phyloP scores from a whole-genome alignment of 768 basidiomycete genomes.

The Pulveroboletus sp. region DNA sequence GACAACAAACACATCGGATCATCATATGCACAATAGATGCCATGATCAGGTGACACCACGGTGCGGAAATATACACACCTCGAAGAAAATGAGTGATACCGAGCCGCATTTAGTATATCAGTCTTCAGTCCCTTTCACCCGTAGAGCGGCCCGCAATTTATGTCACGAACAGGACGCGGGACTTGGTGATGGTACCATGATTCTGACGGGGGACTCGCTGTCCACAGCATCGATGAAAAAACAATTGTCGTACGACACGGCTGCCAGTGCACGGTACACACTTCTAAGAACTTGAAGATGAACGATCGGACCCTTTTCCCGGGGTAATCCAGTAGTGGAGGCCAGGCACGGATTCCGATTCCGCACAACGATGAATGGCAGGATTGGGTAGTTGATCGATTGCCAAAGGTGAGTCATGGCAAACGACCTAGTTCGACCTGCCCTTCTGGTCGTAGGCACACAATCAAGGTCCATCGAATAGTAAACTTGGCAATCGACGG shows the following conservation, averaged over 20 bases:
- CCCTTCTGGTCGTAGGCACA: conserved; percentile 46
- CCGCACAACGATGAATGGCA: conserved; percentile 39
- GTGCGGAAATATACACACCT: conserved; percentile 25
- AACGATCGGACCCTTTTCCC: conserved; percentile 70
- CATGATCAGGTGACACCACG: conserved; percentile 43
- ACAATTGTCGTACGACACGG: conserved; percentile 56
- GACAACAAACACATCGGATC: conserved; percentile 47
- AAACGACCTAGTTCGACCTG: conserved; percentile 29
- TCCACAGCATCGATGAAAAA: conserved; percentile 59
- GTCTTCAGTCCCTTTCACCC: not conserved
- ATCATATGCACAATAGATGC: conserved; percentile 52
- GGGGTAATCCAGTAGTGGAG: conserved; percentile 69
- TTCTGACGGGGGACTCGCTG: conserved; percentile 47
- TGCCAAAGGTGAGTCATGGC: conserved; percentile 18
- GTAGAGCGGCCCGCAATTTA: conserved; percentile 42
- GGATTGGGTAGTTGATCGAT: conserved; percentile 3
- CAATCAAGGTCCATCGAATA: conserved; percentile 43
- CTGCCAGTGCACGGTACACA: conserved; percentile 49
- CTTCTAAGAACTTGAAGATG: conserved; percentile 61
- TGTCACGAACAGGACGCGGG: conserved; percentile 54
- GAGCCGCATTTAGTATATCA: conserved; percentile 19
- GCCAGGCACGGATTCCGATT: conserved; percentile 60
- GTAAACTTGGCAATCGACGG: conserved; percentile 52
- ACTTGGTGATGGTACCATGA: conserved; percentile 51
- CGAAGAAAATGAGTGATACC: conserved; percentile 42